These are phyloP conservation scores for Talaromyces sp. DNA, from an alignment of 2,329 filamentous ascomycete genomes.

Conservation along the genomic window DNA sequence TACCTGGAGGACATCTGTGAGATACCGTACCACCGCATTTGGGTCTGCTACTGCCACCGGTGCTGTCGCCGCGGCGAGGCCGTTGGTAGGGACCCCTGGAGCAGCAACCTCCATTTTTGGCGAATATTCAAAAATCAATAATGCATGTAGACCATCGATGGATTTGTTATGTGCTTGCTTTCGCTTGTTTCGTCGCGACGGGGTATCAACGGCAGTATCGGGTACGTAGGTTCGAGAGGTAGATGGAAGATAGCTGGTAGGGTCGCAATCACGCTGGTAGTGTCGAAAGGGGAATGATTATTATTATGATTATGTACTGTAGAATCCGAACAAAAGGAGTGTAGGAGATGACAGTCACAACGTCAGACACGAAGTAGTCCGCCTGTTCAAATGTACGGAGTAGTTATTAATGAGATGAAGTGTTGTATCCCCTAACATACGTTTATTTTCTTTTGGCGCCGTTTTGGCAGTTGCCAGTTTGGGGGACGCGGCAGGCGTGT, in stretches of 20 bases:
- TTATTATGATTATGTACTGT: conserved; percentile 11
- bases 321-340: conserved; percentile 10
- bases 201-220: not conserved
- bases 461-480: conserved; percentile 10
- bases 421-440: not conserved
- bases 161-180: not conserved
- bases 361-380: not conserved
- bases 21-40: conserved; percentile 68
- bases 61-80: conserved; percentile 33
- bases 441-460: conserved; percentile 13
- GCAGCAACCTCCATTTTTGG: conserved; percentile 41
- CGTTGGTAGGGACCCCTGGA: conserved; percentile 35
- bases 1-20: conserved; percentile 68
- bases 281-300: not conserved
- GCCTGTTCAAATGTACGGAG: not conserved
- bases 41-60: conserved; percentile 53
- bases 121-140: conserved; percentile 24
- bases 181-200: not conserved
- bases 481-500: conserved; percentile 30
- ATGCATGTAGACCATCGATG: conserved; percentile 34
- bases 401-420: not conserved
- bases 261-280: not conserved
- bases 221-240: not conserved
- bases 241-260: not conserved
- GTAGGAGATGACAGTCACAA: not conserved